Evolutionary conservation across 1,139 yeast species (phyloP).

Genomic region (Geotrichum australiense): DNA sequence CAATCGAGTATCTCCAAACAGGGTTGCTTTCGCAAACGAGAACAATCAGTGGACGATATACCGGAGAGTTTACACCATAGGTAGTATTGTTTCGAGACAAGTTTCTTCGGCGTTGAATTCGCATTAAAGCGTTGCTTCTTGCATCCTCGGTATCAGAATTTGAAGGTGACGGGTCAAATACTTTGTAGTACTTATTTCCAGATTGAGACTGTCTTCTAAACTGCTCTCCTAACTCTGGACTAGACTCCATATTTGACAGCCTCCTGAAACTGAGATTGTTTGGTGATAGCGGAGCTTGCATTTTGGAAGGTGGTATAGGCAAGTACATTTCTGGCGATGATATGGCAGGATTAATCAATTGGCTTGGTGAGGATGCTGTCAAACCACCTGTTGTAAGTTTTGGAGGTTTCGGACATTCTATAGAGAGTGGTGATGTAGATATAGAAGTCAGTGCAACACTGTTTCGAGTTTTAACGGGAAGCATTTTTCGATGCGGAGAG

Average conservation of each 20-base stretch:
- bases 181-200: constrained; percentile 27
- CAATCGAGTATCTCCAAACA: constrained; percentile 63
- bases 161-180: constrained; percentile 51
- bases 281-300: constrained; percentile 14
- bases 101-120: constrained; percentile 55
- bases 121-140: constrained; percentile 42
- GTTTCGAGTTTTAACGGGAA: constrained; percentile 13
- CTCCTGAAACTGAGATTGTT: constrained; percentile 20
- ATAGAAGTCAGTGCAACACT: constrained; percentile 11
- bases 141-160: constrained; percentile 67
- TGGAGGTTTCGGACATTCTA: constrained; percentile 10
- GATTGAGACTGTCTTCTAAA: constrained; percentile 28
- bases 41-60: constrained; percentile 46
- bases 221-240: constrained; percentile 29
- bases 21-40: constrained; percentile 85
- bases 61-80: constrained; percentile 24
- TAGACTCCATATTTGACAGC: constrained; percentile 26
- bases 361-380: constrained; percentile 10
- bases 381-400: neutral
- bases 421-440: constrained; percentile 17
- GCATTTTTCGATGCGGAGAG: constrained; percentile 16
- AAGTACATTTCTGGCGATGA: constrained; percentile 8
- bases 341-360: constrained; percentile 3
- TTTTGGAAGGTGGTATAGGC: constrained; percentile 16
- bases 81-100: constrained; percentile 33